Evolutionary conservation across 345 rosid genomes (phyloP).

Genomic region (Sisymbrium irio): DNA sequence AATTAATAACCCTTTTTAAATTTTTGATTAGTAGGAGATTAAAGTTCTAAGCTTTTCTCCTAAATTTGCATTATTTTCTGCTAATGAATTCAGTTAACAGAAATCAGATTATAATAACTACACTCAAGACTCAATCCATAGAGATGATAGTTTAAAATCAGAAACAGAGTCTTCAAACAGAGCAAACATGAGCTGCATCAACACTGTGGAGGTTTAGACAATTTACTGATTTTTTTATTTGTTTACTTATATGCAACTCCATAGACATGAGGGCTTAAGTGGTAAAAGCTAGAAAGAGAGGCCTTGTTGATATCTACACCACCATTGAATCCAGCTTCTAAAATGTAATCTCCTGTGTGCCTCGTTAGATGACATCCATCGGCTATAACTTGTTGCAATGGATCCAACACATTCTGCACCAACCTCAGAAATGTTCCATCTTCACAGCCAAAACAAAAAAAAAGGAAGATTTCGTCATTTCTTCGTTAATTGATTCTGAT

Average conservation of each 20-base stretch:
- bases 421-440: constrained; percentile 67
- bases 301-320: constrained; percentile 41
- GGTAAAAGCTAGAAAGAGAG: constrained; percentile 38
- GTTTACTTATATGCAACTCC: constrained; percentile 59
- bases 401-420: constrained; percentile 55
- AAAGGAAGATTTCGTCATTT: neutral
- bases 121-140: neutral
- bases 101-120: no score
- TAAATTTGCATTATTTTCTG: neutral
- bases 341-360: constrained; percentile 55
- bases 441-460: constrained; percentile 15
- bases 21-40: neutral
- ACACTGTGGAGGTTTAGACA: no score
- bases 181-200: no score
- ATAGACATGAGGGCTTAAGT: constrained; percentile 59
- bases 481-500: no score
- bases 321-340: constrained; percentile 55
- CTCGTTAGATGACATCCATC: constrained; percentile 69
- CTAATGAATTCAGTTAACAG: neutral
- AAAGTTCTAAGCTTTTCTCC: neutral
- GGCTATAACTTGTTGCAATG: constrained; percentile 58
- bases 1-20: neutral
- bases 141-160: neutral
- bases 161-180: neutral
- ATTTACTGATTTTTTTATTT: no score